Evolutionary conservation across 192 early-diverging fungal species (phyloP), one percentile per base, ranked within the genome.

Genomic region (Geranomyces variabilis): DNA sequence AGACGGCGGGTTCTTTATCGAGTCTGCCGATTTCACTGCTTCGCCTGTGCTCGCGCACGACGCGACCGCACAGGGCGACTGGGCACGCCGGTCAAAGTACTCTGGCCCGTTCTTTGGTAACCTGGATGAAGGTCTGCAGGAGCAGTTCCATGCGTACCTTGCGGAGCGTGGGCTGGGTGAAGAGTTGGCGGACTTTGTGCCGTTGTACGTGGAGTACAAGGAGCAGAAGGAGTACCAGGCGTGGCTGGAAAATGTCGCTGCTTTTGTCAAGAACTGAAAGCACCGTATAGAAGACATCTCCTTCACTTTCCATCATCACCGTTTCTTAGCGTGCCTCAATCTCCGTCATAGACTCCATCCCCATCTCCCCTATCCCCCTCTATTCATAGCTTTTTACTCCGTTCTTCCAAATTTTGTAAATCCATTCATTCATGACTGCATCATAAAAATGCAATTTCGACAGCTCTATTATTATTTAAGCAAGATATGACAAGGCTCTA

Each of bases 211-310:
- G 67, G 93, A 95, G 83, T 86, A 85, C 84, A 98, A 97, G 88
- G 96, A 98, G 84, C 94, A 96, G 84, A 80, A 87, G 66, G 96
- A 98, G 85, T 98, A 98, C 78, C 74, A 86, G 15, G 75, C 84
- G 70, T 98, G 96, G 96, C 80, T 98, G 34, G 80, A 90, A 66
- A 85, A 88, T 36, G 88, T 96, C 63, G 88, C 87, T 67, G 79
- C 82, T 24, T 96, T 96, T 77, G 86, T 98, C 59, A 74, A 74
- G 63, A 33, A 72, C 21, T 72, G 64, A 61, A 7, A 7, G 36
- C 36, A 10, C 5, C 36, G 10, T 41, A 41, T n/a, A n/a, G n/a
- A n/a, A n/a, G n/a, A n/a, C n/a, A n/a, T n/a, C n/a, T n/a, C n/a
- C n/a, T n/a, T n/a, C n/a, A n/a, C n/a, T n/a, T n/a, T n/a, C n/a